A percentile compares a stretch with the other conserved stretches of the same genome.
These are phyloP conservation scores for Petunia axillaris DNA, from an alignment of 257 asterid genomes.

Conservation along the genomic window DNA sequence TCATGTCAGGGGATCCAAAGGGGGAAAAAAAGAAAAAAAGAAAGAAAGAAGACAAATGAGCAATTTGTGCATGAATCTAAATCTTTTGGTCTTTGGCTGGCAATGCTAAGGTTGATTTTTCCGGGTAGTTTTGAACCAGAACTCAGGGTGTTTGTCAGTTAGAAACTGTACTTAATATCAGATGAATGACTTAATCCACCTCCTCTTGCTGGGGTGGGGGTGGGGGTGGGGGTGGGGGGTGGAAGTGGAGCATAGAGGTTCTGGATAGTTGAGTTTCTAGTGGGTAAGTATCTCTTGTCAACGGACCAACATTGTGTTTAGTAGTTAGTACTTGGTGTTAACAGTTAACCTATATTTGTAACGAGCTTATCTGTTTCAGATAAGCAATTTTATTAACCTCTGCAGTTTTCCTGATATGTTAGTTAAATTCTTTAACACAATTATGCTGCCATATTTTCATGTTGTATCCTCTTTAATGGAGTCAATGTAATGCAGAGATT, in stretches of 20 bases:
- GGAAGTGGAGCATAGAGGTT: neutral
- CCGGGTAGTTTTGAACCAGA: slow-evolving; percentile 17
- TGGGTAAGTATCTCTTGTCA: neutral
- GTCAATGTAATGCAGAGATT: slow-evolving; percentile 59
- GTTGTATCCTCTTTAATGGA: slow-evolving; percentile 5
- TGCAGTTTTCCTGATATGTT: slow-evolving; percentile 11
- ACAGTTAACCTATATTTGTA: neutral
- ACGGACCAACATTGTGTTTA: neutral
- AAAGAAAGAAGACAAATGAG: neutral
- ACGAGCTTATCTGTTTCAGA: neutral
- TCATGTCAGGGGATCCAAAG: neutral
- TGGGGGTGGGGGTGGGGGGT: neutral
- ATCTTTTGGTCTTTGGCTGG: neutral
- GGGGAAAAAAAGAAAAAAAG: neutral
- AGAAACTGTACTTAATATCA: neutral
- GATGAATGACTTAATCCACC: slow-evolving; percentile 3
- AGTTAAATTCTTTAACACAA: neutral
- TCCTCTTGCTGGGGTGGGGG: neutral
- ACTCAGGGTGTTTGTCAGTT: slow-evolving; percentile 5
- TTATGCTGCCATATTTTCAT: slow-evolving; percentile 22
- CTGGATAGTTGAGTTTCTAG: slow-evolving; percentile 15
- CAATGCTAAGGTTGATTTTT: slow-evolving; percentile 6
- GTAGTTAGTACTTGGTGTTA: neutral
- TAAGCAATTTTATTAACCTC: slow-evolving; percentile 12
- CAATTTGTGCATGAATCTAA: slow-evolving; percentile 16